A percentile compares a stretch with the other conserved stretches of the same genome.
These are phyloP conservation scores for Trifolium dubium DNA, from an alignment of 306 rosid species.

Conservation along the genomic window DNA sequence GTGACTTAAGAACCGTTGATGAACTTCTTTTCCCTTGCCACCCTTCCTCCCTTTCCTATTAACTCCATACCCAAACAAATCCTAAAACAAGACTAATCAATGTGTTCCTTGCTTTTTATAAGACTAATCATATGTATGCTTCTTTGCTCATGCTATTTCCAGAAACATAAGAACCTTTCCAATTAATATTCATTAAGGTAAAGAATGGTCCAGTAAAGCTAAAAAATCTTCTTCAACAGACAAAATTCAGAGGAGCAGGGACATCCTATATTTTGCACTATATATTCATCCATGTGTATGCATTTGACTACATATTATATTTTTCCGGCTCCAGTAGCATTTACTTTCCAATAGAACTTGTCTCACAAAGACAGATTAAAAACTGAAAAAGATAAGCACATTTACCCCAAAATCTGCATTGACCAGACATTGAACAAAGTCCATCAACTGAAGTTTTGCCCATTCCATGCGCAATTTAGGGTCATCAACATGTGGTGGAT, in stretches of 20 bases:
- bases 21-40: no score
- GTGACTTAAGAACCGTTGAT: neutral
- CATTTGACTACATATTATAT: slow-evolving; percentile 1
- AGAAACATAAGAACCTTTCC: no score
- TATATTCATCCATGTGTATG: neutral
- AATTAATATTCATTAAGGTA: no score
- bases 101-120: no score
- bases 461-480: slow-evolving; percentile 63
- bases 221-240: neutral
- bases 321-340: neutral
- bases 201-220: neutral
- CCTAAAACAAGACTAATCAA: no score
- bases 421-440: slow-evolving; percentile 75
- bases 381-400: slow-evolving; percentile 32
- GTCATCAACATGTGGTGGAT: slow-evolving; percentile 74
- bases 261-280: slow-evolving; percentile 24
- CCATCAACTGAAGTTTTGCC: slow-evolving; percentile 93
- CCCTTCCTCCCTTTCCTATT: no score
- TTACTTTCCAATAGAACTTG: slow-evolving; percentile 19
- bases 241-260: neutral
- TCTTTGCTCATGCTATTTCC: no score
- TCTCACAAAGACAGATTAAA: slow-evolving; percentile 7
- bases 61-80: no score
- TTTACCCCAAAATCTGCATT: slow-evolving; percentile 90
- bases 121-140: no score